Percentiles rank a stretch among this genome's conserved stretches.
Evolutionary conservation across 495 filamentous ascomycete genomes (phyloP).

Genomic region (Cenococcum geophilum): DNA sequence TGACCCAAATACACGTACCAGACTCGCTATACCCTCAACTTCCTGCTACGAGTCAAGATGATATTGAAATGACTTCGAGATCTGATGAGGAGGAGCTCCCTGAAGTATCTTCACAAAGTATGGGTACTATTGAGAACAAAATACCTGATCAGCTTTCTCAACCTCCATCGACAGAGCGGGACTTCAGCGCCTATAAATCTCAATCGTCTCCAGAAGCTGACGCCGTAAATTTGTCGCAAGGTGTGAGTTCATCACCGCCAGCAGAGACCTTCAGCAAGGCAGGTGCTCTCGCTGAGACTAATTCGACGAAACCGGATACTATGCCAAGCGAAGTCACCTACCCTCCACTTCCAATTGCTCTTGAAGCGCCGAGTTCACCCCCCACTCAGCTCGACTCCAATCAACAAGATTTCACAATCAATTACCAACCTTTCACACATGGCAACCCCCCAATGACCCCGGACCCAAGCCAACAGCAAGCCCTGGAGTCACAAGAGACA

Average conservation of each 20-base stretch:
- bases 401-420: not conserved
- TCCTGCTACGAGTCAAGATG: not conserved
- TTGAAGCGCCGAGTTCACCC: not conserved
- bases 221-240: not conserved
- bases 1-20: not conserved
- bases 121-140: not conserved
- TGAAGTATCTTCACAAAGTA: not conserved
- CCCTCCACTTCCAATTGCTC: not conserved
- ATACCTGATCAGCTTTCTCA: not conserved
- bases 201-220: not conserved
- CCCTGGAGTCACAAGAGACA: not conserved
- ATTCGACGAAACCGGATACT: not conserved
- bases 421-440: slow-evolving; percentile 15
- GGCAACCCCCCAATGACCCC: slow-evolving; percentile 28
- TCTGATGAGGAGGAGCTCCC: not conserved
- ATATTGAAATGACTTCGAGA: not conserved
- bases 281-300: not conserved
- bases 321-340: not conserved
- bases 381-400: not conserved
- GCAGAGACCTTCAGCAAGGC: not conserved
- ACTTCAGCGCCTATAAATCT: not conserved
- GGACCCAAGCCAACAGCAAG: slow-evolving; percentile 24
- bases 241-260: not conserved
- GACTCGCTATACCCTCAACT: not conserved
- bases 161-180: not conserved